Percentiles rank a stretch among this genome's conserved stretches.
phyloP scores from a whole-genome alignment of 345 rosid genomes.

The Draba incana region DNA sequence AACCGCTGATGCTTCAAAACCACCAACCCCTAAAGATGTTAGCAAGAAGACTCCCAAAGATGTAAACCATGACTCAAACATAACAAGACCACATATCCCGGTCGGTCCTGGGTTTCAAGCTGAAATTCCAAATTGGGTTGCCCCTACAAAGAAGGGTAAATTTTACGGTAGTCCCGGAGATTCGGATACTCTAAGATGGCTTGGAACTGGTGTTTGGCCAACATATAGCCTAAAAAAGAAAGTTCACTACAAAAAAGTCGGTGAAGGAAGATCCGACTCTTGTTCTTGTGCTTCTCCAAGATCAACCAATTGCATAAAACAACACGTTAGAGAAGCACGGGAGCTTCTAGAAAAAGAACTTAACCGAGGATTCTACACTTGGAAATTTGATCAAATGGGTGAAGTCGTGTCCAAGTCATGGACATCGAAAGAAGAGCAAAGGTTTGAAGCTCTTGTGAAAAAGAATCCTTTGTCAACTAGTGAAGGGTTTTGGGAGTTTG shows the following conservation, averaged over 20 bases:
- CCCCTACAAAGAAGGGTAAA: slow-evolving; percentile 36
- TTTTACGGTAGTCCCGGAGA: slow-evolving; percentile 44
- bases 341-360: slow-evolving; percentile 41
- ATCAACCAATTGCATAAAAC: slow-evolving; percentile 43
- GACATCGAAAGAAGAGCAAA: slow-evolving; percentile 47
- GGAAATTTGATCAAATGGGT: slow-evolving; percentile 55
- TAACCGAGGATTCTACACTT: slow-evolving; percentile 43
- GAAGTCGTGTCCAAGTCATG: slow-evolving; percentile 43
- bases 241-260: slow-evolving; percentile 38
- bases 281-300: slow-evolving; percentile 46
- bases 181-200: slow-evolving; percentile 46
- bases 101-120: slow-evolving; percentile 55
- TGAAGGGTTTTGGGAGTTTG: slow-evolving; percentile 43
- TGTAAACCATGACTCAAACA: slow-evolving; percentile 5
- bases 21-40: slow-evolving; percentile 19
- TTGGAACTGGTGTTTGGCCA: slow-evolving; percentile 55
- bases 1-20: slow-evolving; percentile 27
- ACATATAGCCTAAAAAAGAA: slow-evolving; percentile 35
- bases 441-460: slow-evolving; percentile 43
- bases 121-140: slow-evolving; percentile 49
- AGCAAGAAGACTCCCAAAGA: slow-evolving; percentile 24
- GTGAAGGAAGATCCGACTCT: slow-evolving; percentile 44
- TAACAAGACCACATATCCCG: slow-evolving; percentile 42
- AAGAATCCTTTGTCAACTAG: slow-evolving; percentile 27
- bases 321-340: slow-evolving; percentile 41